A percentile compares a stretch with the other conserved stretches of the same genome.
These are phyloP conservation scores for Graphilbum ipis-grandicollis DNA, from an alignment of 2,329 filamentous ascomycete species.

Conservation along the genomic window DNA sequence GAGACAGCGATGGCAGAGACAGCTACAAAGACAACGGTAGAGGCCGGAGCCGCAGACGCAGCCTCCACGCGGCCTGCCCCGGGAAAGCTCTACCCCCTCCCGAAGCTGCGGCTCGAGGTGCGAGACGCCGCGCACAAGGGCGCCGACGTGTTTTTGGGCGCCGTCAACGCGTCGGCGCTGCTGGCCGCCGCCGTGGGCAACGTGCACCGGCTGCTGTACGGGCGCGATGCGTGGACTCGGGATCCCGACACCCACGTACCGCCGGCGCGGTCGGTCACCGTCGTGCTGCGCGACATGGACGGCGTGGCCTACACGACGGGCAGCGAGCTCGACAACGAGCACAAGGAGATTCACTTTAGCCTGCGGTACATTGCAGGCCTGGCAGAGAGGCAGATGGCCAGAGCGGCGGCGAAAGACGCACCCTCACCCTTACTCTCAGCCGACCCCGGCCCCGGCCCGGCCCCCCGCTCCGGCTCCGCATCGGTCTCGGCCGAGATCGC, in stretches of 20 bases:
- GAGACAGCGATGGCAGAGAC: background rate
- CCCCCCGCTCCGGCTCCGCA: too few species aligned
- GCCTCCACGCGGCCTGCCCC: background rate
- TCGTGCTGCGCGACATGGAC: constrained; percentile 61
- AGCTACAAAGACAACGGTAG: background rate
- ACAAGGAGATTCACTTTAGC: constrained; percentile 87
- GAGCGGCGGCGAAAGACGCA: too few species aligned
- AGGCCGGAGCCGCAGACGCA: background rate
- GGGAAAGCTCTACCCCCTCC: constrained; percentile 30
- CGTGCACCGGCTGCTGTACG: constrained; percentile 60
- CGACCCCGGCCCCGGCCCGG: too few species aligned
- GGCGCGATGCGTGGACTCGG: constrained; percentile 21
- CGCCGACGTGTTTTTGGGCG: constrained; percentile 46
- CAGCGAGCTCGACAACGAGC: constrained; percentile 59
- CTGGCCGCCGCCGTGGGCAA: constrained; percentile 45
- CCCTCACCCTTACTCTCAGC: too few species aligned
- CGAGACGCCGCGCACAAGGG: constrained; percentile 43
- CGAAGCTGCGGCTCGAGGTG: constrained; percentile 41
- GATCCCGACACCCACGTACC: constrained; percentile 26
- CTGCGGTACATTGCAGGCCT: constrained; percentile 51
- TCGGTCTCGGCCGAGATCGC: constrained; percentile 42
- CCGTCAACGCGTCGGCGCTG: constrained; percentile 44
- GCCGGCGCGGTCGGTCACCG: constrained; percentile 68
- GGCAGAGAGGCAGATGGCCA: constrained; percentile 7
- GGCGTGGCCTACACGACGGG: constrained; percentile 86